phyloP scores from a whole-genome alignment of 139 green algal species.

The Limnomonas spitsbergensis region DNA sequence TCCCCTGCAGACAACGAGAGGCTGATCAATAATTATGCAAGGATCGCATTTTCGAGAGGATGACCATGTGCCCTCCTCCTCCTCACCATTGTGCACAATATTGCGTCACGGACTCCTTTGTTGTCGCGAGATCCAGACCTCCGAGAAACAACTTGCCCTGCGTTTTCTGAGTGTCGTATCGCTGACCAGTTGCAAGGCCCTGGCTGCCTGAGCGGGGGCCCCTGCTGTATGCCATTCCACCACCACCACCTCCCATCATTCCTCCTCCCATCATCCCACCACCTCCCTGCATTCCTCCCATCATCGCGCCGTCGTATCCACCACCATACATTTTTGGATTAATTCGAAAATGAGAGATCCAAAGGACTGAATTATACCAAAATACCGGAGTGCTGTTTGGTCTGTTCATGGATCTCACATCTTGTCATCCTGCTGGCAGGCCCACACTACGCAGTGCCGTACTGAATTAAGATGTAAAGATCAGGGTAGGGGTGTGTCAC shows the following conservation, averaged over 20 bases:
- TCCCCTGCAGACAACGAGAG: conserved; percentile 43
- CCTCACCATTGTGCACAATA: conserved; percentile 64
- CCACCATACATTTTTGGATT: conserved; percentile 6
- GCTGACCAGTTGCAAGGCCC: background rate
- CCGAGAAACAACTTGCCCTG: conserved; percentile 68
- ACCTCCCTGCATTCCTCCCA: background rate
- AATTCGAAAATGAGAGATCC: too few relatives aligned
- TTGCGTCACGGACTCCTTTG: conserved; percentile 49
- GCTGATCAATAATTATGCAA: too few relatives aligned
- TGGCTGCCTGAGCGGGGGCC: background rate
- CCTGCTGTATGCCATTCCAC: background rate
- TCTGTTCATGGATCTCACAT: too few relatives aligned
- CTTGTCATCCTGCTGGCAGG: too few relatives aligned
- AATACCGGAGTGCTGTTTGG: too few relatives aligned
- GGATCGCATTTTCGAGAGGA: too few relatives aligned
- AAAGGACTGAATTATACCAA: too few relatives aligned
- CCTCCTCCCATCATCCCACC: conserved; percentile 1
- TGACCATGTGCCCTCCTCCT: background rate
- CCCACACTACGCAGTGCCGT: too few relatives aligned
- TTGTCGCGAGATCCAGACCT: conserved; percentile 49
- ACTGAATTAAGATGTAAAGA: too few relatives aligned
- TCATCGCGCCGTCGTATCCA: background rate
- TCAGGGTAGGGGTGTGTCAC: too few relatives aligned
- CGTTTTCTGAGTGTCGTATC: background rate
- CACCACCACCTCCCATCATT: background rate